A percentile compares a stretch with the other conserved stretches of the same genome.
These are phyloP conservation scores for Saussurea involucrata DNA, from an alignment of 129 eudicot species.

Conservation along the genomic window DNA sequence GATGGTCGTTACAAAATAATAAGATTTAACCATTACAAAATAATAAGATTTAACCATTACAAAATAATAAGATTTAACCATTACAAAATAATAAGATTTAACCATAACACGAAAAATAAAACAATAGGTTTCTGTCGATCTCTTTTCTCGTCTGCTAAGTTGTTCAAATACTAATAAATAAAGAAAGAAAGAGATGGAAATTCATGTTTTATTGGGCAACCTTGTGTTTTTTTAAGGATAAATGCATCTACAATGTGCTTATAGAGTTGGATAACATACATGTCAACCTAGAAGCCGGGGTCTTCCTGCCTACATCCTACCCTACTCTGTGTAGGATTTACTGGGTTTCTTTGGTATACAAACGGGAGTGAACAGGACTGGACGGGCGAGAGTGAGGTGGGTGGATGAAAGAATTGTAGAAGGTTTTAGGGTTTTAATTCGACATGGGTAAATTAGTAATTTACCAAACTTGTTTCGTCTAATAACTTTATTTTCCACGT, in stretches of 20 bases:
- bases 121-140: not conserved
- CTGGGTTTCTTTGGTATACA: not conserved
- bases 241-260: not conserved
- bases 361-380: no score
- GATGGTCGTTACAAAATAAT: constrained; percentile 3
- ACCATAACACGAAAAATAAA: constrained; percentile 17
- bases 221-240: not conserved
- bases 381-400: no score
- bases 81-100: constrained; percentile 12
- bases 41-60: constrained; percentile 21
- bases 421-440: not conserved
- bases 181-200: not conserved
- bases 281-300: not conserved
- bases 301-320: not conserved
- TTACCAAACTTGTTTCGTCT: not conserved
- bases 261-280: not conserved
- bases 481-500: no score
- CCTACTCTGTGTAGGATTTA: not conserved
- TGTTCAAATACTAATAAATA: not conserved
- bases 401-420: not conserved
- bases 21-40: constrained; percentile 16
- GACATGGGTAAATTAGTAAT: not conserved
- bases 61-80: no score
- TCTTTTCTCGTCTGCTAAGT: not conserved
- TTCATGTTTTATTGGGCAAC: not conserved